phyloP scores from a whole-genome alignment of 2,329 filamentous ascomycete species.

The Biscogniauxia sp. region DNA sequence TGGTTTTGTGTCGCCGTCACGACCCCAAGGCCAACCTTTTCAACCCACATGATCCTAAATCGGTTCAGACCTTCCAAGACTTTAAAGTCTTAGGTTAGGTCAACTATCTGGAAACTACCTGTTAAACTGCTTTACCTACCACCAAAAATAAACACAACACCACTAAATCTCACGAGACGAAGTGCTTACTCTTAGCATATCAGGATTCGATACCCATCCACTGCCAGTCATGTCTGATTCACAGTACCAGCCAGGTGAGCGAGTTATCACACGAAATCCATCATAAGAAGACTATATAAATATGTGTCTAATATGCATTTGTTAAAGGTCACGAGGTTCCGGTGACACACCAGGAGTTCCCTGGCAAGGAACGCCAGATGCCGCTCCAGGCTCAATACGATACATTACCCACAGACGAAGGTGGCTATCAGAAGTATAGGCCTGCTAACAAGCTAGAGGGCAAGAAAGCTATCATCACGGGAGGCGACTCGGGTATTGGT shows the following conservation, averaged over 20 bases:
- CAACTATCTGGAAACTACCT: no score
- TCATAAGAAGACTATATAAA: neutral
- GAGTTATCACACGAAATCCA: conserved; percentile 8
- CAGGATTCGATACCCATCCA: neutral
- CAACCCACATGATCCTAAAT: neutral
- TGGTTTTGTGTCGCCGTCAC: conserved; percentile 10
- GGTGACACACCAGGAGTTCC: conserved; percentile 41
- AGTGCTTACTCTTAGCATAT: conserved; percentile 2
- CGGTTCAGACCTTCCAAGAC: neutral
- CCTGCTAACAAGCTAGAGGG: conserved; percentile 73
- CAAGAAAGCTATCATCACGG: conserved; percentile 76
- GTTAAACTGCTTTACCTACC: neutral
- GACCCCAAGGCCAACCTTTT: neutral
- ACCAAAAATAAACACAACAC: neutral
- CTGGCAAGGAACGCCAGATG: conserved; percentile 48
- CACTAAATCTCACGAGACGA: neutral
- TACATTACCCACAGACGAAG: conserved; percentile 65
- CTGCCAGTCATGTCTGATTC: conserved; percentile 27
- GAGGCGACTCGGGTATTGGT: conserved; percentile 78
- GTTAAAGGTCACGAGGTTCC: conserved; percentile 39
- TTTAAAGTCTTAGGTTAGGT: neutral
- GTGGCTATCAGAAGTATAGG: conserved; percentile 68
- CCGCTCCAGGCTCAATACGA: conserved; percentile 58
- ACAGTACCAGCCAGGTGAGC: conserved; percentile 37
- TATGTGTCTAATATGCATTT: conserved; percentile 3